These are phyloP conservation scores for Podospora appendiculata DNA, from an alignment of 495 filamentous ascomycete genomes.

Conservation along the genomic window DNA sequence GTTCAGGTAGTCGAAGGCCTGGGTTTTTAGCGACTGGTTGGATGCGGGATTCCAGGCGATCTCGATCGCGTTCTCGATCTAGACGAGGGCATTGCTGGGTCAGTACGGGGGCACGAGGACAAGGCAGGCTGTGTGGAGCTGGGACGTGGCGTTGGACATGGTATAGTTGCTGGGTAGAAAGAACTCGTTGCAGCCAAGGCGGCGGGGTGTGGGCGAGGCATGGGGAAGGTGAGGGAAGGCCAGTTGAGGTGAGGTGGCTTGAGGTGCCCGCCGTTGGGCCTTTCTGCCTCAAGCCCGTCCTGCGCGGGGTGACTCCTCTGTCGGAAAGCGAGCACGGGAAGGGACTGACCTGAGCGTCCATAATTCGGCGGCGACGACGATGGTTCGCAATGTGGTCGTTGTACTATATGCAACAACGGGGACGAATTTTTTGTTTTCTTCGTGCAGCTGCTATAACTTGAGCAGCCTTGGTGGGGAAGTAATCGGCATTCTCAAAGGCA, in stretches of 20 bases:
- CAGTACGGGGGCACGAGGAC: background rate
- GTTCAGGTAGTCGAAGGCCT: slow-evolving; percentile 83
- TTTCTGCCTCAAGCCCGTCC: background rate
- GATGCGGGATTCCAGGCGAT: slow-evolving; percentile 75
- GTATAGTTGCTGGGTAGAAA: too few relatives aligned
- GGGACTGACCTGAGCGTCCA: slow-evolving; percentile 26
- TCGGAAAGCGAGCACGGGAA: background rate
- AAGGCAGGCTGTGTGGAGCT: too few relatives aligned
- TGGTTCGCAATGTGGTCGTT: background rate
- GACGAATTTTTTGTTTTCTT: background rate
- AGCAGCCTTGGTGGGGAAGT: slow-evolving; percentile 15
- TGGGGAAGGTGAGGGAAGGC: too few relatives aligned
- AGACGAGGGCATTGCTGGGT: slow-evolving; percentile 9
- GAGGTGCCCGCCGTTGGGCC: background rate
- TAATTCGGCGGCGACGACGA: slow-evolving; percentile 11
- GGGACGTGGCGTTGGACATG: too few relatives aligned
- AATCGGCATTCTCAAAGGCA: slow-evolving; percentile 24
- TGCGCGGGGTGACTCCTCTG: background rate
- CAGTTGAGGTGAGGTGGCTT: background rate
- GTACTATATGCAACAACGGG: background rate
- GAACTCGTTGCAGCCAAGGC: too few relatives aligned
- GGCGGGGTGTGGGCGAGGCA: too few relatives aligned
- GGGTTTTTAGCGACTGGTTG: slow-evolving; percentile 64
- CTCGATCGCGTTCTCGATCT: slow-evolving; percentile 90
- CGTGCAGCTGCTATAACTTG: slow-evolving; percentile 23